Conservation (phyloP, 2,329 filamentous ascomycete genomes). For the Diaporthe citrichinensis region DNA sequence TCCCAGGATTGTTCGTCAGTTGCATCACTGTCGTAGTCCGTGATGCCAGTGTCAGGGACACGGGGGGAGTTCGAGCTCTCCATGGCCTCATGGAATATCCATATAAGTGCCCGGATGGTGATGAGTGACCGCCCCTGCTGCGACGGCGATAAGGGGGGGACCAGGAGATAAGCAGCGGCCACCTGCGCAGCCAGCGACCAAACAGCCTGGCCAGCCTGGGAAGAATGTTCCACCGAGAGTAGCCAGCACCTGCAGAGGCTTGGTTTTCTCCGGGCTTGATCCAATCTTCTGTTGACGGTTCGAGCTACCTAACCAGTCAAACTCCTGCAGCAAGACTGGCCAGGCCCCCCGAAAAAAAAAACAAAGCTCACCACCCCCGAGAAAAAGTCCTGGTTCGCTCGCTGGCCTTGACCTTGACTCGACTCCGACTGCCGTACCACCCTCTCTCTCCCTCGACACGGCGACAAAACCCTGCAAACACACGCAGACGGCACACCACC, state of each 20-base stretch:
- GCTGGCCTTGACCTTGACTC: constrained; percentile 31
- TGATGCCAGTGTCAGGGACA: too few relatives aligned
- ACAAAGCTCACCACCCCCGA: constrained; percentile 22
- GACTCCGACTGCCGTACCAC: constrained; percentile 34
- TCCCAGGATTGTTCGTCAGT: too few relatives aligned
- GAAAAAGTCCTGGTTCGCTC: constrained; percentile 20
- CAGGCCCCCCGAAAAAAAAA: constrained; percentile 22
- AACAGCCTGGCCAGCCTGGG: not conserved
- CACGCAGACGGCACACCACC: constrained; percentile 26
- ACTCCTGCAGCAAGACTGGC: constrained; percentile 25
- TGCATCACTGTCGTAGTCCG: too few relatives aligned
- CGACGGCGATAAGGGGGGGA: constrained; percentile 23
- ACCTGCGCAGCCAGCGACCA: not conserved
- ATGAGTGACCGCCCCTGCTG: constrained; percentile 26
- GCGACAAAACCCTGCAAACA: constrained; percentile 34
- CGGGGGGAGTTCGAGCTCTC: too few relatives aligned
- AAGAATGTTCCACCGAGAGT: constrained; percentile 32
- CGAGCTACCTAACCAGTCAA: constrained; percentile 29
- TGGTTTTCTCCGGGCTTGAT: constrained; percentile 30
- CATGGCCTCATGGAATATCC: too few relatives aligned
- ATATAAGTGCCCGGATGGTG: too few relatives aligned
- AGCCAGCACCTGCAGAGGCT: constrained; percentile 20
- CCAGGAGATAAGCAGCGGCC: constrained; percentile 4
- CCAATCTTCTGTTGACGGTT: constrained; percentile 32
- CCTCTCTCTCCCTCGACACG: constrained; percentile 30